These are phyloP conservation scores for Pichia terricola DNA, from an alignment of 1,139 yeast species.

Conservation along the genomic window DNA sequence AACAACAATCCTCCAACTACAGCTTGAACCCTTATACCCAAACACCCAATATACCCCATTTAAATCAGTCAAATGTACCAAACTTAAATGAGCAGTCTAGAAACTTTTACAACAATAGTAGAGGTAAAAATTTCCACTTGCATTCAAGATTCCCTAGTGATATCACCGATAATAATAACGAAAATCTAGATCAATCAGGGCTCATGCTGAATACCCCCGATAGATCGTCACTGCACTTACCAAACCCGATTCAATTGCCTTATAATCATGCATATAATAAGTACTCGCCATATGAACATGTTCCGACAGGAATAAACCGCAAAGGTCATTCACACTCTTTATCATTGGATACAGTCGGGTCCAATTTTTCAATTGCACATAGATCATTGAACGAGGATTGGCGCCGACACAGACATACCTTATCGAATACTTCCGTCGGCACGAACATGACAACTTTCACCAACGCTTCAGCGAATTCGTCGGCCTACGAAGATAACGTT, in stretches of 20 bases:
- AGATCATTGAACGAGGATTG: neutral
- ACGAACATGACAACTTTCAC: too few species aligned
- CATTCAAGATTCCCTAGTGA: constrained; percentile 3
- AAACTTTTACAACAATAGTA: neutral
- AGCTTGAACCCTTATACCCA: too few species aligned
- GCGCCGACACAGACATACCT: neutral
- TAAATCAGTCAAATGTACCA: neutral
- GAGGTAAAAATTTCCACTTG: neutral
- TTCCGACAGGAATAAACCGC: neutral
- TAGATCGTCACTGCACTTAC: constrained; percentile 1
- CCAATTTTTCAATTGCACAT: neutral
- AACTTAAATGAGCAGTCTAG: too few species aligned
- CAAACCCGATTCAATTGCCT: constrained; percentile 2
- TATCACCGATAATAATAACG: constrained; percentile 1
- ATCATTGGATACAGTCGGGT: neutral
- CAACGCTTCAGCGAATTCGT: neutral
- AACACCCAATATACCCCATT: neutral
- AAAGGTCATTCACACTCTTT: neutral
- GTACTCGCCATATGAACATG: neutral
- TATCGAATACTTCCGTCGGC: neutral
- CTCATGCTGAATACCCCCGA: constrained; percentile 6
- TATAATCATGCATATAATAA: constrained; percentile 1
- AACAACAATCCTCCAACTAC: too few species aligned
- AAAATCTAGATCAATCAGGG: constrained; percentile 2
- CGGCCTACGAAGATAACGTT: neutral